Evolutionary conservation across 345 rosid genomes (phyloP).

Genomic region (Salix exigua): DNA sequence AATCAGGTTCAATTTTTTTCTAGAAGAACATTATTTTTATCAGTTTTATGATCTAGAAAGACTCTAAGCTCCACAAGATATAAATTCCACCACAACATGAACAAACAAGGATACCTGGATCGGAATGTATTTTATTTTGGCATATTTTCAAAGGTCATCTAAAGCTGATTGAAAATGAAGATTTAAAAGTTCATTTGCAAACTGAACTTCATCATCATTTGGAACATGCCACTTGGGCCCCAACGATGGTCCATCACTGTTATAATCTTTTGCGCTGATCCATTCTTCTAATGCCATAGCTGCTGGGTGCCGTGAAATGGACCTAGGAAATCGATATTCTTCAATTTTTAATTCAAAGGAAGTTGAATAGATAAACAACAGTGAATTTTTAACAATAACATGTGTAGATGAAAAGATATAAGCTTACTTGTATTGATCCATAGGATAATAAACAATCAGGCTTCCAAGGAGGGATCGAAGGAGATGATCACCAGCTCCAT

Average conservation of each 20-base stretch:
- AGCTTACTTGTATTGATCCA: constrained; percentile 79
- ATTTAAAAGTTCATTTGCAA: constrained; percentile 88
- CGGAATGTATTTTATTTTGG: constrained; percentile 69
- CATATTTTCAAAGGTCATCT: constrained; percentile 83
- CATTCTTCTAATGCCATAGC: constrained; percentile 81
- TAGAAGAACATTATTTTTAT: not conserved
- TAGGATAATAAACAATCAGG: constrained; percentile 81
- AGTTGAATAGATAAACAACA: not conserved
- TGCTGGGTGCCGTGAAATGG: constrained; percentile 68
- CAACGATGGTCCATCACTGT: constrained; percentile 40
- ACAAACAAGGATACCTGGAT: constrained; percentile 51
- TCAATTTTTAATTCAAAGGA: constrained; percentile 8
- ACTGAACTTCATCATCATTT: constrained; percentile 73
- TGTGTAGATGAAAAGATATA: constrained; percentile 1
- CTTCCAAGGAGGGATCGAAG: constrained; percentile 90
- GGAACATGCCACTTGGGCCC: constrained; percentile 92
- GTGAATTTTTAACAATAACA: constrained; percentile 2
- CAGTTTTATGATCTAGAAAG: not conserved
- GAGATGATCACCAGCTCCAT: constrained; percentile 91
- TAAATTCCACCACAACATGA: not conserved
- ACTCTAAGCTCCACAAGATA: constrained; percentile 3
- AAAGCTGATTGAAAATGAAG: constrained; percentile 86
- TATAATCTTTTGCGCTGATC: constrained; percentile 83
- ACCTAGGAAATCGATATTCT: constrained; percentile 46
- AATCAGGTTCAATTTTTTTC: not conserved